Evolutionary conservation across 148 eudicot species (phyloP).

Genomic region (Chenopodium suecicum): DNA sequence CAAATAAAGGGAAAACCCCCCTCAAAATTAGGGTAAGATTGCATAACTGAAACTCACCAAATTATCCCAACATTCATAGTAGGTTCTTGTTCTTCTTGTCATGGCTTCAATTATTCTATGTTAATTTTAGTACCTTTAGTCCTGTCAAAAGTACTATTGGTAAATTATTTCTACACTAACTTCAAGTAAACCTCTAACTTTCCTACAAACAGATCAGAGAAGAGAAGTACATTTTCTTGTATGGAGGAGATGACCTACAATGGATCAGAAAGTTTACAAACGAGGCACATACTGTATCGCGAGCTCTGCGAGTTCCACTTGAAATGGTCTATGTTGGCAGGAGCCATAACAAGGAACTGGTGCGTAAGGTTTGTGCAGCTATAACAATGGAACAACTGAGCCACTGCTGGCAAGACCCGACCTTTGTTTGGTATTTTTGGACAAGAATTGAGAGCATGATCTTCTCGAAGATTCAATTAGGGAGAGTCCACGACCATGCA

Average conservation of each 20-base stretch:
- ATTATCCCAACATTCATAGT: no score
- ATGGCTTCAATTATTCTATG: neutral
- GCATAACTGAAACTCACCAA: neutral
- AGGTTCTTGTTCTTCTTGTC: neutral
- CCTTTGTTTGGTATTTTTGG: conserved; percentile 61
- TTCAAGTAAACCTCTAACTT: neutral
- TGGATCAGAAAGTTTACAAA: conserved; percentile 45
- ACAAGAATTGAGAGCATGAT: conserved; percentile 65
- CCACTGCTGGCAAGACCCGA: conserved; percentile 47
- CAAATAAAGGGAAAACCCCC: no score
- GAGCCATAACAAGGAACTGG: conserved; percentile 32
- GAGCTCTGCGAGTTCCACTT: conserved; percentile 23
- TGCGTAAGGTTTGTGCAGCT: conserved; percentile 28
- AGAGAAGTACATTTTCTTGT: conserved; percentile 43
- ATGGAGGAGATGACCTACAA: conserved; percentile 49
- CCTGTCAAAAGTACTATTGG: no score
- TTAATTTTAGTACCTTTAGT: neutral
- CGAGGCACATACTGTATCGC: conserved; percentile 29
- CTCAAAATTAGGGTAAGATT: neutral
- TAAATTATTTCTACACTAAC: neutral
- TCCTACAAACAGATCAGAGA: conserved; percentile 34
- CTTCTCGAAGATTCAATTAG: conserved; percentile 56
- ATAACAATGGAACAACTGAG: conserved; percentile 41
- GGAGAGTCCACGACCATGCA: conserved; percentile 19
- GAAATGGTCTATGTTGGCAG: conserved; percentile 53